phyloP scores from a whole-genome alignment of 78 protist genomes.

The Parvularia atlantis region DNA sequence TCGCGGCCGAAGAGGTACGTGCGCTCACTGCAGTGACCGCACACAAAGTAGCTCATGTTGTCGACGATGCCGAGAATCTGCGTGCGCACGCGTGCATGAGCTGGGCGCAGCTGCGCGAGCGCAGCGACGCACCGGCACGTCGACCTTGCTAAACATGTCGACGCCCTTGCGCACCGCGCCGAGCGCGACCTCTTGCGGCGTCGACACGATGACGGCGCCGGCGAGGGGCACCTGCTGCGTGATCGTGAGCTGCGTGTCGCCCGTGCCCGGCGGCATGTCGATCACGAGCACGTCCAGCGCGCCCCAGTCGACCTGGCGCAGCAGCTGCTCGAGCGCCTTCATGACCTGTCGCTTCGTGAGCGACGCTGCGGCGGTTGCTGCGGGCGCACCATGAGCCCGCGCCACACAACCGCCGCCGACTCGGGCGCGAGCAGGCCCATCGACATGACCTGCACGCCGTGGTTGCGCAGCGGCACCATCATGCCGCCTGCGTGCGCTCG shows the following conservation, averaged over 20 bases:
- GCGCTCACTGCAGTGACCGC: conserved; percentile 57
- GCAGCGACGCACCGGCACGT: conserved; percentile 64
- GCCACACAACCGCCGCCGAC: conserved; percentile 55
- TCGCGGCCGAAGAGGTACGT: conserved; percentile 53
- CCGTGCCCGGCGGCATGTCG: conserved; percentile 98
- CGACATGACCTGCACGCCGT: conserved; percentile 66
- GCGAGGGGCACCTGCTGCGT: conserved; percentile 64
- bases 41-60: conserved; percentile 71
- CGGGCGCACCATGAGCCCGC: conserved; percentile 75
- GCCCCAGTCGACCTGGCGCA: conserved; percentile 68
- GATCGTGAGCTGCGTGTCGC: conserved; percentile 87
- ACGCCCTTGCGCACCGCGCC: conserved; percentile 59
- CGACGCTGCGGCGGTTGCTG: background rate
- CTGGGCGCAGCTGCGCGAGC: background rate
- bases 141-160: conserved; percentile 74
- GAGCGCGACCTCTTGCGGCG: conserved; percentile 83
- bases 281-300: conserved; percentile 78
- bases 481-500: background rate
- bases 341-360: conserved; percentile 28
- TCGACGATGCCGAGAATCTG: conserved; percentile 78
- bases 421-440: conserved; percentile 75
- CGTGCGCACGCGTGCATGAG: background rate
- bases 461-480: conserved; percentile 58
- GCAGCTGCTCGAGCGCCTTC: conserved; percentile 52
- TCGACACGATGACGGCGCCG: conserved; percentile 89